Percentiles rank a stretch among this genome's conserved stretches.
These are phyloP conservation scores for Gossypium davidsonii DNA, from an alignment of 441 rosid genomes.

Conservation along the genomic window DNA sequence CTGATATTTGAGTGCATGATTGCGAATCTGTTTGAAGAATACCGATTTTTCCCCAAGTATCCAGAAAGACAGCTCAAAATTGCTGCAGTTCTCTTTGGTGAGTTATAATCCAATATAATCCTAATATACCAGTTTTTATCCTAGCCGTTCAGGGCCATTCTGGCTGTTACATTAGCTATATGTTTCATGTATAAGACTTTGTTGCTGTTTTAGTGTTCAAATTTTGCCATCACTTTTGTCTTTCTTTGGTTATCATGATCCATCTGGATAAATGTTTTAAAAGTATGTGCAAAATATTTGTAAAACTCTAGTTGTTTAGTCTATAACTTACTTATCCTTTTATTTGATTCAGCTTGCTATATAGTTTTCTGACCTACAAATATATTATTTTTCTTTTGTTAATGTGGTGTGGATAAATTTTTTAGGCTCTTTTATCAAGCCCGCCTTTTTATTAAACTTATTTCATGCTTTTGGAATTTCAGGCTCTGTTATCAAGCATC, in stretches of 20 bases:
- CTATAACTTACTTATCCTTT: neutral
- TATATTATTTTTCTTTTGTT: neutral
- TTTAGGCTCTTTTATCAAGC: neutral
- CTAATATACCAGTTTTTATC: neutral
- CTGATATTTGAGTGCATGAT: slow-evolving; percentile 92
- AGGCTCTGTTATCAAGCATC: slow-evolving; percentile 93
- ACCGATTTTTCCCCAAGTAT: slow-evolving; percentile 90
- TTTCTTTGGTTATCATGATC: neutral
- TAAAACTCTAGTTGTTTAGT: neutral
- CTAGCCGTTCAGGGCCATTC: neutral
- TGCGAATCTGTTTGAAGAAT: slow-evolving; percentile 91
- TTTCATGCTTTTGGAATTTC: slow-evolving; percentile 20
- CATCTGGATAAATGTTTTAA: neutral
- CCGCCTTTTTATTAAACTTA: neutral
- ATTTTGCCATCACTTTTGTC: neutral
- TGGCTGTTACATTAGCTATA: neutral
- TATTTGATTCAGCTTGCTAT: neutral
- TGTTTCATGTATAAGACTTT: neutral
- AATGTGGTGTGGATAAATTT: neutral
- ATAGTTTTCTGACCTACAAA: neutral
- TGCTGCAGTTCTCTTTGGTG: slow-evolving; percentile 94
- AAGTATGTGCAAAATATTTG: neutral
- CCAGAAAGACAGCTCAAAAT: slow-evolving; percentile 94
- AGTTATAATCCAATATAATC: slow-evolving; percentile 24
- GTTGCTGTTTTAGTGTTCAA: slow-evolving; percentile 5